A percentile compares a stretch with the other conserved stretches of the same genome.
phyloP scores from a whole-genome alignment of 192 early-diverging fungal species.

The Backusella westeae region DNA sequence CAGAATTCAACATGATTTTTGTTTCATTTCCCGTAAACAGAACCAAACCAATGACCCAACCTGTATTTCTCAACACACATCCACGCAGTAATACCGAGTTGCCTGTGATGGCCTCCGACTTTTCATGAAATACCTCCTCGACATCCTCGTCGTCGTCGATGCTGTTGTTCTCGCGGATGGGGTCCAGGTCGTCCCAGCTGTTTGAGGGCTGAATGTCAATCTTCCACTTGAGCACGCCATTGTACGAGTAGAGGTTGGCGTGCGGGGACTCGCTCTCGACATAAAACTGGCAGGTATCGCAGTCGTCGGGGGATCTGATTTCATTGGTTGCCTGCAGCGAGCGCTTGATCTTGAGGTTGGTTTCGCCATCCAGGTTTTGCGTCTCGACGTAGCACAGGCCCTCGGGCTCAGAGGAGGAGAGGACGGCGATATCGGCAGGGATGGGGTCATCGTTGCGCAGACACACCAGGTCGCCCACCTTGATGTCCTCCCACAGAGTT shows the following conservation, averaged over 20 bases:
- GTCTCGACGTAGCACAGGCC: constrained; percentile 71
- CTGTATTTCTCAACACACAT: constrained; percentile 71
- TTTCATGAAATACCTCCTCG: constrained; percentile 24
- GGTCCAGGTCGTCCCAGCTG: neutral
- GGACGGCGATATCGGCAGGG: constrained; percentile 64
- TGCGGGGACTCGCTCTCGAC: constrained; percentile 64
- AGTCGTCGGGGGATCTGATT: constrained; percentile 54
- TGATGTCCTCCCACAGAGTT: constrained; percentile 52
- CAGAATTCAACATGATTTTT: constrained; percentile 76
- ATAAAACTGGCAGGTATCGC: constrained; percentile 37
- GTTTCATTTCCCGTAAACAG: constrained; percentile 76
- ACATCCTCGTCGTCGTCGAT: neutral
- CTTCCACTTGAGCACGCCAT: constrained; percentile 53
- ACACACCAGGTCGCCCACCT: constrained; percentile 63
- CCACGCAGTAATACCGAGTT: constrained; percentile 71
- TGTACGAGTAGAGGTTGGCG: constrained; percentile 59
- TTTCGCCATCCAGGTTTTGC: constrained; percentile 80
- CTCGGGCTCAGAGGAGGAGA: constrained; percentile 66
- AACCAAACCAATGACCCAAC: constrained; percentile 71
- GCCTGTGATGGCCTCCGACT: constrained; percentile 52
- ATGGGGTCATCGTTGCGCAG: constrained; percentile 59
- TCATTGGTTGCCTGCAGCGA: constrained; percentile 49
- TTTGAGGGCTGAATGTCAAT: constrained; percentile 8
- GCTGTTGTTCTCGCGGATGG: neutral
- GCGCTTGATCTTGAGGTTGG: constrained; percentile 71